Percentiles rank a stretch among this genome's conserved stretches.
These are phyloP conservation scores for Fusarium neocosmosporiellum DNA, from an alignment of 2,329 filamentous ascomycete genomes.

Conservation along the genomic window DNA sequence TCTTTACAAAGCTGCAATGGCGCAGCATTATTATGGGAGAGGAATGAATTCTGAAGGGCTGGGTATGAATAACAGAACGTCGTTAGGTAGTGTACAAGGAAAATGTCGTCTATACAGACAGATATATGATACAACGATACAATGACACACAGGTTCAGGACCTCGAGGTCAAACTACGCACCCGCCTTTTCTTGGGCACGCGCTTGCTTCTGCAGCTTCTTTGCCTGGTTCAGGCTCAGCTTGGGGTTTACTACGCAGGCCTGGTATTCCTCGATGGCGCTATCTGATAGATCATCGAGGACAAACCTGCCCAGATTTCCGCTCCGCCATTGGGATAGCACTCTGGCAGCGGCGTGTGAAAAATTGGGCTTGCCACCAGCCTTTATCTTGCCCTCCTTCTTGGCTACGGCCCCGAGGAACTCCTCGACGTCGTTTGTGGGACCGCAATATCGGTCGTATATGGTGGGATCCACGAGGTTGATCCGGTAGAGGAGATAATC, in stretches of 20 bases:
- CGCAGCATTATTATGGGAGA: slow-evolving; percentile 14
- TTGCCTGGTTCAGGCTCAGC: slow-evolving; percentile 75
- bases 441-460: slow-evolving; percentile 71
- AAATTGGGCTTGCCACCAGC: slow-evolving; percentile 78
- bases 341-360: slow-evolving; percentile 80
- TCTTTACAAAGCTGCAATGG: slow-evolving; percentile 24
- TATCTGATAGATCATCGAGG: slow-evolving; percentile 78
- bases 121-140: slow-evolving; percentile 15
- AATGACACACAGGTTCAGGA: slow-evolving; percentile 1
- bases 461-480: slow-evolving; percentile 71
- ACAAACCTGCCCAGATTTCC: slow-evolving; percentile 82
- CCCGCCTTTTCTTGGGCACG: slow-evolving; percentile 58
- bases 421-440: slow-evolving; percentile 88
- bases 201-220: slow-evolving; percentile 72
- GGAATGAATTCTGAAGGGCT: slow-evolving; percentile 9
- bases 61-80: slow-evolving; percentile 23
- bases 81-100: slow-evolving; percentile 32
- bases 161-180: slow-evolving; percentile 34
- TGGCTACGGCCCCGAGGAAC: slow-evolving; percentile 77
- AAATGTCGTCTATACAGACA: slow-evolving; percentile 28
- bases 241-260: slow-evolving; percentile 58
- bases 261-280: slow-evolving; percentile 63
- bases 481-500: slow-evolving; percentile 92
- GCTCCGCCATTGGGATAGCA: slow-evolving; percentile 84
- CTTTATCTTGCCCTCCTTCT: slow-evolving; percentile 78